phyloP scores from a whole-genome alignment of 148 eudicot genomes.

The Rheum nobile region DNA sequence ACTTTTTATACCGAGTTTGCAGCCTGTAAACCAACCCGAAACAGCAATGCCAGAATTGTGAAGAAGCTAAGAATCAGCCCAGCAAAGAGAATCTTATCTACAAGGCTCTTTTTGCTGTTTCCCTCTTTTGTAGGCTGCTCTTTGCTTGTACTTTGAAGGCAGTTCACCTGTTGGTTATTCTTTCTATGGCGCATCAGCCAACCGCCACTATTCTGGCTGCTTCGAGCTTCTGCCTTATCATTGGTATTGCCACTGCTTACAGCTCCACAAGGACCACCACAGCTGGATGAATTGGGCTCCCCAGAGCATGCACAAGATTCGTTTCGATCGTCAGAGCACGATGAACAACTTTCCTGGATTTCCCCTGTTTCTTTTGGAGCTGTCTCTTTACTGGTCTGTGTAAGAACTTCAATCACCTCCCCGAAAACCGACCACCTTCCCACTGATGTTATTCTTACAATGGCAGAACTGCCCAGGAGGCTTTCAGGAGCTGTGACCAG shows the following conservation, averaged over 20 bases:
- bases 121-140: slow-evolving; percentile 11
- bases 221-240: slow-evolving; percentile 10
- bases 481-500: slow-evolving; percentile 58
- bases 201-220: slow-evolving; percentile 18
- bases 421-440: slow-evolving; percentile 99
- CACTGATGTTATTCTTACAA: slow-evolving; percentile 62
- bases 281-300: slow-evolving; percentile 39
- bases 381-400: slow-evolving; percentile 11
- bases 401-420: slow-evolving; percentile 56
- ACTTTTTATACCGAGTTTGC: not conserved
- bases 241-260: slow-evolving; percentile 1
- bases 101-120: slow-evolving; percentile 15
- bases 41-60: slow-evolving; percentile 28
- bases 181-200: slow-evolving; percentile 39
- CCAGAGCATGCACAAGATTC: slow-evolving; percentile 50
- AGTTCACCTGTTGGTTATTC: slow-evolving; percentile 4
- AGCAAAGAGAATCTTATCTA: slow-evolving; percentile 47
- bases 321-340: slow-evolving; percentile 19
- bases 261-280: slow-evolving; percentile 26
- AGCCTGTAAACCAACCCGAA: slow-evolving; percentile 14
- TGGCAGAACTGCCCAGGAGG: slow-evolving; percentile 75
- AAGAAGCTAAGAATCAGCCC: slow-evolving; percentile 51
- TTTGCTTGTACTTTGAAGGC: slow-evolving; percentile 16
- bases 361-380: slow-evolving; percentile 11
- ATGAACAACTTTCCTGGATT: slow-evolving; percentile 21